Conservation (phyloP, 2,329 filamentous ascomycete genomes). For the Arthrobotrys megalospora region DNA sequence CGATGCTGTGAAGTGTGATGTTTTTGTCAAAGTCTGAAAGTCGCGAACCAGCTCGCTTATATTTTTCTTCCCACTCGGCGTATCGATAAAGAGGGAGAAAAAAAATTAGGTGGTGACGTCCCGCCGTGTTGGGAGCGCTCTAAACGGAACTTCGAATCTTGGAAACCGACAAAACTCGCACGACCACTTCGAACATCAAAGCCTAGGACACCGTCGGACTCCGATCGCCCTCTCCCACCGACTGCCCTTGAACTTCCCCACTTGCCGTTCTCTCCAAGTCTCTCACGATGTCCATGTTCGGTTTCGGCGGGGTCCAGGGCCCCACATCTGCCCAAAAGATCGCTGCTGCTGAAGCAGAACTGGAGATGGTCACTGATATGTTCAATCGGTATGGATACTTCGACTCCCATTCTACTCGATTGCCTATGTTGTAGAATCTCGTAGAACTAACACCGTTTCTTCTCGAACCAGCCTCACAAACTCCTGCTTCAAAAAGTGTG, state of each 20-base stretch:
- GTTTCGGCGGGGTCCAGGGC: slow-evolving; percentile 79
- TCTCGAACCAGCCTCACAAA: slow-evolving; percentile 78
- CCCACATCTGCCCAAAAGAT: slow-evolving; percentile 97
- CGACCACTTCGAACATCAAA: slow-evolving; percentile 14
- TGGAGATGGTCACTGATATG: slow-evolving; percentile 98
- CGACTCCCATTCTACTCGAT: slow-evolving; percentile 34
- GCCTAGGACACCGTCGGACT: slow-evolving; percentile 28
- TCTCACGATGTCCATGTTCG: slow-evolving; percentile 78
- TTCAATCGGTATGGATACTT: slow-evolving; percentile 83
- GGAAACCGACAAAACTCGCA: slow-evolving; percentile 29
- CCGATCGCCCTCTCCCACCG: slow-evolving; percentile 14
- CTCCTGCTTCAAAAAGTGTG: slow-evolving; percentile 93
- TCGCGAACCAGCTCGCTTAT: slow-evolving; percentile 29
- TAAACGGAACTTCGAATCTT: slow-evolving; percentile 14
- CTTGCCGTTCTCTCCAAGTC: slow-evolving; percentile 64
- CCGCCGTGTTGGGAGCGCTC: slow-evolving; percentile 9
- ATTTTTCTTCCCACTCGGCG: slow-evolving; percentile 7
- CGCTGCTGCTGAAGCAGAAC: slow-evolving; percentile 93
- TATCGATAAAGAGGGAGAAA: slow-evolving; percentile 47
- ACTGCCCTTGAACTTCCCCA: slow-evolving; percentile 35
- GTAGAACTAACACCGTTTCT: neutral
- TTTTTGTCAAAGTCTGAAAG: slow-evolving; percentile 2
- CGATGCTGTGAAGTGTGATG: neutral
- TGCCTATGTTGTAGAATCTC: neutral
- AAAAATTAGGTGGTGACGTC: slow-evolving; percentile 8